Base-by-base conservation (phyloP, 345 rosid species). In the Brassica rapa region DNA sequence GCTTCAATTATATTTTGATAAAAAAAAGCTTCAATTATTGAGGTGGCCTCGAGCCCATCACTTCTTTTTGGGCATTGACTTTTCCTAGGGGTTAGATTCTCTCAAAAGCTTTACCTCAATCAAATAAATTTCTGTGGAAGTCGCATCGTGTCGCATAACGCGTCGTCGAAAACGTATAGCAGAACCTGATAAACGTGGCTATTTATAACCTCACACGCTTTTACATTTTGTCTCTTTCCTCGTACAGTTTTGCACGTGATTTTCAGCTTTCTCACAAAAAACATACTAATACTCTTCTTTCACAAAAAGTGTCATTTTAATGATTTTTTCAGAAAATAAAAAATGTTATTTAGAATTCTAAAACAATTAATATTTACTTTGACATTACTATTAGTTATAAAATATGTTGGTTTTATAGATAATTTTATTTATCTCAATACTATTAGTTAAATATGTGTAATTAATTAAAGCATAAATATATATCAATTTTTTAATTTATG, bases 11-110 rank as follows among this genome's bases (percentile, higher is more conserved):
- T 78, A 19, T 19, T 19, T 19, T 19, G 21, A 19, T 19, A 19
- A 19, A 19, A 19, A 19, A 77, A 65, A 24, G 55, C 37, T 72
- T 68, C 77, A 72, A 78, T 72, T 72, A 78, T 78, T 72, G 82
- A 78, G 82, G 82, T 78, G 23, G 73, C 82, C 82, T 78, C 82
- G 77, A 78, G 82, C 82, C 77, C 73, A 30, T 72, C 73, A 32
- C 55, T 61, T 27, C 0, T 37, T 66, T 53, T 53, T 53, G 59
- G 16, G 51, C 64, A 46, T 49, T 62, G 72, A 72, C 67, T 55
- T 71, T 77, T 71, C 15, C 32, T 21, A 9, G 27, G 56, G 75
- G 62, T 29, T 39, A 71, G 81, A 77, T 77, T 77, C 76, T 41
- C 61, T 71, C 7, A 41, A 57, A 78, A 71, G 76, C 64, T 15